Evolutionary conservation across 306 rosid genomes (phyloP).

Genomic region (Calophaca sinica): DNA sequence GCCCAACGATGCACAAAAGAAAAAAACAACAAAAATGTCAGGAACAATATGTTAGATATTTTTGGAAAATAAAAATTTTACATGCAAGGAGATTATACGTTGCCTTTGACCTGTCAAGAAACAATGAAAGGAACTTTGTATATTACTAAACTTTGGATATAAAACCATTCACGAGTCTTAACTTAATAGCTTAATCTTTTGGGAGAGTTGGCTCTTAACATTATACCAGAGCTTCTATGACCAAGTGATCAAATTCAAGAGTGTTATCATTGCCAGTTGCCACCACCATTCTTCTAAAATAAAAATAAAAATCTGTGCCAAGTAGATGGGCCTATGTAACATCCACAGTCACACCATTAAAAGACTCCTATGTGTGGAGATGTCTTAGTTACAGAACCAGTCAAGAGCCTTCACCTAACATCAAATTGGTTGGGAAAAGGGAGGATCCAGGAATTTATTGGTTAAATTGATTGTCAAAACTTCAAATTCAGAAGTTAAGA

Average conservation of each 20-base stretch:
- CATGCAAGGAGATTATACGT: slow-evolving; percentile 17
- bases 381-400: background rate
- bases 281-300: background rate
- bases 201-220: slow-evolving; percentile 19
- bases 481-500: slow-evolving; percentile 24
- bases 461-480: slow-evolving; percentile 15
- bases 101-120: slow-evolving; percentile 24
- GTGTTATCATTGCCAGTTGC: background rate
- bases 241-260: slow-evolving; percentile 2
- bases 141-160: no score
- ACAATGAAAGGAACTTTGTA: background rate
- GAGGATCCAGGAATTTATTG: background rate
- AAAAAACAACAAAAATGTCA: slow-evolving; percentile 50
- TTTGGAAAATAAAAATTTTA: background rate
- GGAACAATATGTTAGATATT: slow-evolving; percentile 50
- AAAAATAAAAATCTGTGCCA: background rate
- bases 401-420: no score
- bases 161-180: background rate
- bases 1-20: slow-evolving; percentile 52
- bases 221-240: background rate
- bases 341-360: background rate
- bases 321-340: background rate
- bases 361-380: background rate
- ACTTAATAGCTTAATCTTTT: slow-evolving; percentile 15
- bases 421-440: slow-evolving; percentile 3